Evolutionary conservation across 164 flowering plant species (phyloP).

Genomic region (Piper longum): DNA sequence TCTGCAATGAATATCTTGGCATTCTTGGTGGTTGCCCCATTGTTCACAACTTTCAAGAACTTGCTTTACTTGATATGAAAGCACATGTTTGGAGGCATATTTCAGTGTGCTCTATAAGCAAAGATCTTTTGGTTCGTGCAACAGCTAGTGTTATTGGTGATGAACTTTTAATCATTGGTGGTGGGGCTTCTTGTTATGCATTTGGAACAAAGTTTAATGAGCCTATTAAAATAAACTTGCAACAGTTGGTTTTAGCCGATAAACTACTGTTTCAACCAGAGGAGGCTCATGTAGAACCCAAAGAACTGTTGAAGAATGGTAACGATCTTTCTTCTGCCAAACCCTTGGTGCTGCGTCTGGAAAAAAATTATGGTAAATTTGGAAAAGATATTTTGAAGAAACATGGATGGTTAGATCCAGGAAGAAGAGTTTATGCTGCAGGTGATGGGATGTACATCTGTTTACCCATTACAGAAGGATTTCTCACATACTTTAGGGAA

Average conservation of each 20-base stretch:
- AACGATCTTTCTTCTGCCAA: conserved; percentile 7
- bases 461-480: conserved; percentile 60
- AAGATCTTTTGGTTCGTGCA: conserved; percentile 68
- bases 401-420: conserved; percentile 77
- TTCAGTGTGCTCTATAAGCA: conserved; percentile 25
- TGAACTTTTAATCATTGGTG: conserved; percentile 70
- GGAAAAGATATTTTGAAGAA: conserved; percentile 77
- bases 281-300: conserved; percentile 6
- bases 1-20: conserved; percentile 55
- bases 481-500: conserved; percentile 23
- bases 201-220: conserved; percentile 90
- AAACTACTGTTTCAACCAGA: conserved; percentile 8
- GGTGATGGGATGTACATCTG: conserved; percentile 43
- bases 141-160: conserved; percentile 54
- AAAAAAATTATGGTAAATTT: conserved; percentile 51
- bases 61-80: conserved; percentile 53
- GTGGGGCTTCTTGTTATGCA: conserved; percentile 94
- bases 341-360: conserved; percentile 44
- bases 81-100: conserved; percentile 49
- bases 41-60: conserved; percentile 40
- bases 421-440: conserved; percentile 46
- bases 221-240: conserved; percentile 53
- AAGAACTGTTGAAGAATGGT: conserved; percentile 9
- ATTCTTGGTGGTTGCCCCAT: conserved; percentile 89
- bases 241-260: conserved; percentile 13